phyloP scores from a whole-genome alignment of 2,329 filamentous ascomycete genomes.

The Nannizzia gypsea region DNA sequence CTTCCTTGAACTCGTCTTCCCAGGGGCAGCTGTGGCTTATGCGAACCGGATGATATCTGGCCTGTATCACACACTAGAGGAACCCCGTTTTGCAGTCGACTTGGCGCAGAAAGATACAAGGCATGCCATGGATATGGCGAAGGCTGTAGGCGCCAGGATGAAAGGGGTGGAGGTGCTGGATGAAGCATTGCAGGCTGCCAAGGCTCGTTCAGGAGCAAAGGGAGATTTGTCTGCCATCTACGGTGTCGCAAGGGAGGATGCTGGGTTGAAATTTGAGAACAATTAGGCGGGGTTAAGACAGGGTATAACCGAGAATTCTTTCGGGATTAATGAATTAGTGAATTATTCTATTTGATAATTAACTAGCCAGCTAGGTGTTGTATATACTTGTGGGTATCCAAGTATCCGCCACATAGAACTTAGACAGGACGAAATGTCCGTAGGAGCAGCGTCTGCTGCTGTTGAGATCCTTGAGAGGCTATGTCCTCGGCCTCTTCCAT shows the following conservation, averaged over 20 bases:
- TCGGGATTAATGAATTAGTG: neutral
- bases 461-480: neutral
- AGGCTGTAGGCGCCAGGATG: constrained; percentile 50
- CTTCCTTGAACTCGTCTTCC: constrained; percentile 62
- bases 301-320: neutral
- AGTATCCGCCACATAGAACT: neutral
- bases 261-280: constrained; percentile 64
- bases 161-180: constrained; percentile 56
- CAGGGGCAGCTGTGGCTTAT: constrained; percentile 64
- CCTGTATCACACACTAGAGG: constrained; percentile 63
- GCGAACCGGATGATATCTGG: constrained; percentile 61
- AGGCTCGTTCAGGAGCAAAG: constrained; percentile 54
- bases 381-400: neutral
- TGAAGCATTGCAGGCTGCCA: constrained; percentile 55
- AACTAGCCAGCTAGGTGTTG: neutral
- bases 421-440: neutral
- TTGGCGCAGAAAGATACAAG: constrained; percentile 70
- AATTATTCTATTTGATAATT: neutral
- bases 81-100: constrained; percentile 72
- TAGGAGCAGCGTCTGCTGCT: neutral
- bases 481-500: constrained; percentile 42
- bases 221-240: constrained; percentile 78
- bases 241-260: constrained; percentile 62
- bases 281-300: constrained; percentile 33
- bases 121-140: constrained; percentile 59